Conservation (phyloP, 208 protist genomes). For the Leishmania lainsoni region DNA sequence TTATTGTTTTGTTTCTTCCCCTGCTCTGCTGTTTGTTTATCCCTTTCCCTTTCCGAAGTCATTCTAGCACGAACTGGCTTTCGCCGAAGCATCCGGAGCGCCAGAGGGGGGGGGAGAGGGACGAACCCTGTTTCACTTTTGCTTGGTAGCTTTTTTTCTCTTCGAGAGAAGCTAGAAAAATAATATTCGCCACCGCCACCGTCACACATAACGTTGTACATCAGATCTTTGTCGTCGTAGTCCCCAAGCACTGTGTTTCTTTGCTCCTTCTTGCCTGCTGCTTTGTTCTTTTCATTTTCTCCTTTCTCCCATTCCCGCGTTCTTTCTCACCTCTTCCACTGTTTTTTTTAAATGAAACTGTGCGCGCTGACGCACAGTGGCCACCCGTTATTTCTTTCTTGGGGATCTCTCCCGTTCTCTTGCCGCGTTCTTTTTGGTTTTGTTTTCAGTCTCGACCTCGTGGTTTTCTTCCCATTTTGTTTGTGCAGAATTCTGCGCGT, state of each 20-base stretch:
- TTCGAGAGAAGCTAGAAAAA: neutral
- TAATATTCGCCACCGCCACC: neutral
- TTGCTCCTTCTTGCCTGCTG: conserved; percentile 12
- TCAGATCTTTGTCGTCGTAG: conserved; percentile 17
- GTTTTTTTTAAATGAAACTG: neutral
- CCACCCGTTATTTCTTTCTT: neutral
- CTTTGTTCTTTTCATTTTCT: conserved; percentile 5
- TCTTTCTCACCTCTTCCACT: neutral
- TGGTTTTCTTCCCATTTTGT: neutral
- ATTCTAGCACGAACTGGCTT: neutral
- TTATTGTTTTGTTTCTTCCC: neutral
- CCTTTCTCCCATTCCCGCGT: neutral
- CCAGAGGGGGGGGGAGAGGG: neutral
- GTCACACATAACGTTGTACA: neutral
- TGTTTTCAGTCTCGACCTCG: neutral
- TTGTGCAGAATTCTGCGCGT: neutral
- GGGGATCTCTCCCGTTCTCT: neutral
- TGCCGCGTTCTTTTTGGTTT: conserved; percentile 9
- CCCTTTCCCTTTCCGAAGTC: neutral
- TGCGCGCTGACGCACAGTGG: neutral
- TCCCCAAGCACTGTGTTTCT: conserved; percentile 11
- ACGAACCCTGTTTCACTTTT: neutral
- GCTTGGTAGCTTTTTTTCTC: neutral
- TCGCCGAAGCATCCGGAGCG: neutral
- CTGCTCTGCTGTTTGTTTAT: neutral